phyloP scores from a whole-genome alignment of 2,329 filamentous ascomycete species.

The Beauveria scarabaeidicola region DNA sequence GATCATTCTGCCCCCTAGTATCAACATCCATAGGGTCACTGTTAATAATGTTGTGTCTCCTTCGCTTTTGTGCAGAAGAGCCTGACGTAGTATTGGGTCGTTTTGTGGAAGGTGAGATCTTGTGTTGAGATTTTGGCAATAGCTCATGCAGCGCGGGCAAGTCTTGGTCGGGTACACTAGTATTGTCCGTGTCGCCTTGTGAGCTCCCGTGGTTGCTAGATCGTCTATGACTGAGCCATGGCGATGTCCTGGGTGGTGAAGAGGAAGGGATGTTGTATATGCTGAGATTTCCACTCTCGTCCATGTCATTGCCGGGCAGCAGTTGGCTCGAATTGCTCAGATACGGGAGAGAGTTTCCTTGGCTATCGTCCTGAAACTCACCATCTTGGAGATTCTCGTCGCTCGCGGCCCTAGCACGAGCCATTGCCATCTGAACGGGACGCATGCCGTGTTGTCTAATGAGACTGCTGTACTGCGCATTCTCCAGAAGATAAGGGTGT shows the following conservation, averaged over 20 bases:
- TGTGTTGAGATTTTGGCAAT: constrained; percentile 16
- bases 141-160: constrained; percentile 30
- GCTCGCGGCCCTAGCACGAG: constrained; percentile 19
- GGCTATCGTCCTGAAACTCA: constrained; percentile 45
- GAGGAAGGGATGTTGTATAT: constrained; percentile 20
- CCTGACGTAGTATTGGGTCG: constrained; percentile 17
- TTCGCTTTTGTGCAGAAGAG: constrained; percentile 23
- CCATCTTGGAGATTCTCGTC: constrained; percentile 40
- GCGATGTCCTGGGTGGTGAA: constrained; percentile 23
- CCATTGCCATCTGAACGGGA: constrained; percentile 37
- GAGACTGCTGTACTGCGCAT: constrained; percentile 42
- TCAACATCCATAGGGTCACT: constrained; percentile 23
- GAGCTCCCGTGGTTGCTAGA: constrained; percentile 28
- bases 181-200: constrained; percentile 27
- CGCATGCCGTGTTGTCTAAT: constrained; percentile 47
- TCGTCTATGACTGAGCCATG: constrained; percentile 16
- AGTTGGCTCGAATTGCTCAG: constrained; percentile 29
- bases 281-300: constrained; percentile 10
- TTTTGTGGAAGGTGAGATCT: constrained; percentile 14
- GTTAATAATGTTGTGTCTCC: constrained; percentile 22
- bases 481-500: constrained; percentile 50
- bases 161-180: constrained; percentile 29
- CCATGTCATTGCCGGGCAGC: constrained; percentile 14
- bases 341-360: constrained; percentile 27
- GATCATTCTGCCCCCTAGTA: too few species aligned